Conservation (phyloP, 305 asterid genomes). For the Fraxinus greggii region DNA sequence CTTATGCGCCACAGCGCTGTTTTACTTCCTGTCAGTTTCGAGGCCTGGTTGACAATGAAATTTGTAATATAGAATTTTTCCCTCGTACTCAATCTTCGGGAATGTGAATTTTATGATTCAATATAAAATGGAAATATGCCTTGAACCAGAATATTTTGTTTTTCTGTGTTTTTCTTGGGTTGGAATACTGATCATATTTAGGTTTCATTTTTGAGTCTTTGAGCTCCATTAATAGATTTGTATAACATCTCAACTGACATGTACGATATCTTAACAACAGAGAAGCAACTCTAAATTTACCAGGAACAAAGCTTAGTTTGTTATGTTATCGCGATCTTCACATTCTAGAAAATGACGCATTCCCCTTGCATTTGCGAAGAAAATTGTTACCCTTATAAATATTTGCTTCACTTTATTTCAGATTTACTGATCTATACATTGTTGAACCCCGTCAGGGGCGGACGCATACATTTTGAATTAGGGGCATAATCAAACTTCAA, state of each 20-base stretch:
- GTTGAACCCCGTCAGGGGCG: background rate
- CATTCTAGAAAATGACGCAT: background rate
- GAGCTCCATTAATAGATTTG: background rate
- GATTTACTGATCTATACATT: background rate
- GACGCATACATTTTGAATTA: too few species aligned
- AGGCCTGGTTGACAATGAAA: background rate
- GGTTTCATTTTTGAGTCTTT: background rate
- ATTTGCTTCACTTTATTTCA: background rate
- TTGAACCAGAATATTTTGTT: background rate
- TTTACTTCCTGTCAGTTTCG: slow-evolving; percentile 22
- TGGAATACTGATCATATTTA: background rate
- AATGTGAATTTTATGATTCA: background rate
- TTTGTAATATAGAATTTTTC: background rate
- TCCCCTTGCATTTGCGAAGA: background rate
- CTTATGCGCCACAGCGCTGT: slow-evolving; percentile 12
- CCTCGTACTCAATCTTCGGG: background rate
- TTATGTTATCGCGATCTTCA: background rate
- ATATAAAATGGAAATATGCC: background rate
- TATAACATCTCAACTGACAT: background rate
- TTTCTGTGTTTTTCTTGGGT: background rate
- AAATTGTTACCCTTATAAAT: too few species aligned
- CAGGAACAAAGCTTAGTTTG: background rate
- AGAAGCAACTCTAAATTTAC: background rate
- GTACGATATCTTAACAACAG: background rate
- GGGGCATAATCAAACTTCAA: too few species aligned